Base-by-base conservation (phyloP, 148 eudicot genomes). In the Silene latifolia region DNA sequence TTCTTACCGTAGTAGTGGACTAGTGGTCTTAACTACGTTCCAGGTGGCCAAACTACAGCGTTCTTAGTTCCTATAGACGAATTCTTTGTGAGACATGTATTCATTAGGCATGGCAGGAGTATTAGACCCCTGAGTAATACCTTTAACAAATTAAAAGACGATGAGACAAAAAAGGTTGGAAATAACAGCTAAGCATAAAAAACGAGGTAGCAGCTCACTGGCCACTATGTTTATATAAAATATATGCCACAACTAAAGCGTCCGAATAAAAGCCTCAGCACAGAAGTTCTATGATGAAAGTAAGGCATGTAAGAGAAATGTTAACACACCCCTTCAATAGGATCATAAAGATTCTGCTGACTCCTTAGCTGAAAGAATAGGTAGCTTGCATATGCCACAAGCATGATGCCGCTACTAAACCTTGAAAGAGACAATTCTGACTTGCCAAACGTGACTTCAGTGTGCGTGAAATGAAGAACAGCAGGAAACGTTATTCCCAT, bases 401-500 rank as follows among this genome's bases (percentile, higher is more conserved):
- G 85, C 98, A 94, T 92, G 79, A 94, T 72, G 71, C 97, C 87
- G 81, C 98, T 94, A 81, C 96, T 94, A 83, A 94, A 89, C 86
- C 97, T 89, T 61, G 98, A 94, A 75, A 94, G 97, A 32, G 98
- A 78, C 21, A 94, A 80, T 89, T 89, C 97, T 35, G 97, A 94
- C 81, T 89, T 92, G 66, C 96, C 97, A 80, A 80, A 84, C 68
- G 92, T 97, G 78, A 84, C 85, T 84, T 94, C 97, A 9, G 98
- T 85, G 75, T 86, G 93, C 59, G 98, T 94, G 72, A 90, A 87
- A 79, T 94, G 97, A 76, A 94, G 96, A 68, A 94, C 96, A 64
- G 98, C 97, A 44, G 98, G 98, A 80, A 90, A 92, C 23, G 88
- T 80, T 69, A 92, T 81, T 73, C 98, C 91, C 97, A 94, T 94